Percentiles rank a stretch among this genome's conserved stretches.
Evolutionary conservation across 257 asterid genomes (phyloP).

Genomic region (Petunia axillaris): DNA sequence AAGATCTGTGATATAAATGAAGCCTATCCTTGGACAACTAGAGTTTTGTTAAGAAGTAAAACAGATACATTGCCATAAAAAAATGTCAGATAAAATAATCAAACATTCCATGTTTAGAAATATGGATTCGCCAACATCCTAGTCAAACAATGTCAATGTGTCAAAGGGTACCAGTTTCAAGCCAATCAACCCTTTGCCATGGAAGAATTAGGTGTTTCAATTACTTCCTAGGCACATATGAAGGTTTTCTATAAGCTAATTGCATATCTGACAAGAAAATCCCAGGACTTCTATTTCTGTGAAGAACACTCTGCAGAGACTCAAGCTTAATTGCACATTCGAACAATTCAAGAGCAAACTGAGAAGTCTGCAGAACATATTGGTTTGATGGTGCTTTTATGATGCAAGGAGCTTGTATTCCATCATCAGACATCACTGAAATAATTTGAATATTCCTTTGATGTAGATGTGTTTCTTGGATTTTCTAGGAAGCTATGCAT

Average conservation of each 20-base stretch:
- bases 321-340: neutral
- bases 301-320: neutral
- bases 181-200: neutral
- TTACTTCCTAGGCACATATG: neutral
- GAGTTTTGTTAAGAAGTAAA: neutral
- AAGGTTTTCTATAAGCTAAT: neutral
- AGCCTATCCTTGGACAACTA: neutral
- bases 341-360: neutral
- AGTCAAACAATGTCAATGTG: conserved; percentile 9
- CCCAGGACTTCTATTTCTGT: neutral
- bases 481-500: no score
- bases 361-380: neutral
- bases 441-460: neutral
- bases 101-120: neutral
- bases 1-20: neutral
- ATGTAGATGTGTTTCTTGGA: neutral
- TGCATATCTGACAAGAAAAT: conserved; percentile 7
- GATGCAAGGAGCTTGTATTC: neutral
- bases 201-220: neutral
- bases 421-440: neutral
- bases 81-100: neutral
- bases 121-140: neutral
- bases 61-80: conserved; percentile 1
- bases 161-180: neutral
- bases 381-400: conserved; percentile 17